Evolutionary conservation across 2,329 filamentous ascomycete genomes (phyloP).

Genomic region (Aureobasidium vineae): DNA sequence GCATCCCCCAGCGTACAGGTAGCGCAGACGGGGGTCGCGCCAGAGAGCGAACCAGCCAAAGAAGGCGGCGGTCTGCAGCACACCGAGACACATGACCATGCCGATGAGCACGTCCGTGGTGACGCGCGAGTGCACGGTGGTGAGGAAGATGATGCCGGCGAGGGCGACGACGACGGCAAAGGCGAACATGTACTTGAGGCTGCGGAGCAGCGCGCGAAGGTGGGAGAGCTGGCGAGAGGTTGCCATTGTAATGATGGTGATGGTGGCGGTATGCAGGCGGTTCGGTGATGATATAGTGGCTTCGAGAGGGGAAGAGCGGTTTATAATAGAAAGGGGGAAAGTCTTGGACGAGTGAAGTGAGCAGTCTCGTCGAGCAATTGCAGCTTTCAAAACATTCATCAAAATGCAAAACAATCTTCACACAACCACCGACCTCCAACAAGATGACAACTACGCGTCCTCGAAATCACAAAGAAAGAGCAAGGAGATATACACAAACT

Average conservation of each 20-base stretch:
- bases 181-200: neutral
- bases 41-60: neutral
- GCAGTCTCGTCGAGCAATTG: neutral
- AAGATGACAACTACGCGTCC: no score
- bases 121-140: neutral
- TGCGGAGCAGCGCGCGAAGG: neutral
- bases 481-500: neutral
- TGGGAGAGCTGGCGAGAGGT: neutral
- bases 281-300: neutral
- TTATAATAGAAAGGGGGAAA: neutral
- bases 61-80: neutral
- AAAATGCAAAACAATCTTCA: neutral
- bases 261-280: neutral
- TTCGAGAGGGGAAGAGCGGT: no score
- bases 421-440: neutral
- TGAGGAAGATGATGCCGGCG: neutral
- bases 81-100: neutral
- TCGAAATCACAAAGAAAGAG: neutral
- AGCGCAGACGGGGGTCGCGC: neutral
- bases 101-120: neutral
- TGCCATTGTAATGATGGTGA: neutral
- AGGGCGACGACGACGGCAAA: neutral
- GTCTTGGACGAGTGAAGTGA: neutral
- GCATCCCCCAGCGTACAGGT: neutral
- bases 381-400: neutral